Conservation (phyloP, 108 stramenopile species). For the Cyclostephanos tholiformis region DNA sequence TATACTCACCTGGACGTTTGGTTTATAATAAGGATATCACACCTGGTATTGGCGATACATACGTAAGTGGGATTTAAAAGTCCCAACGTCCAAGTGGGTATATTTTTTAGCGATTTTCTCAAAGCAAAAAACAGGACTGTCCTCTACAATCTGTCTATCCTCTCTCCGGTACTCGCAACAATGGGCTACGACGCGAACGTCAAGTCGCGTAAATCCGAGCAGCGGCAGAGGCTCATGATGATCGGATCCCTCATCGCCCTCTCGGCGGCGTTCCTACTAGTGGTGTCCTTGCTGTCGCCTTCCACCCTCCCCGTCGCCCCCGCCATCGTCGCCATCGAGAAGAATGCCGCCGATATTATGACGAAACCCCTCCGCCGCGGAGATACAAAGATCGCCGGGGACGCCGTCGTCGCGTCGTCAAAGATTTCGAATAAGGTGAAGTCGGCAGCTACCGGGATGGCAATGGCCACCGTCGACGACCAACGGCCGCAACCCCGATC, state of each 20-base stretch:
- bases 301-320: not conserved
- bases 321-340: not conserved
- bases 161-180: too few species aligned
- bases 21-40: too few species aligned
- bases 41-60: too few species aligned
- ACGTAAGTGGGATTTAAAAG: too few species aligned
- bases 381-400: not conserved
- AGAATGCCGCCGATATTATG: not conserved
- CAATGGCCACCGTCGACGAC: not conserved
- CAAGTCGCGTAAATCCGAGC: conserved; percentile 29
- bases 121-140: too few species aligned
- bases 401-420: not conserved
- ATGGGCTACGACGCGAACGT: conserved; percentile 54
- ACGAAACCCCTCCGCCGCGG: not conserved
- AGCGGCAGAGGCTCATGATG: conserved; percentile 30
- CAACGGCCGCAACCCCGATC: not conserved
- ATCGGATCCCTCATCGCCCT: conserved; percentile 29
- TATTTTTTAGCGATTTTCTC: too few species aligned
- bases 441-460: not conserved
- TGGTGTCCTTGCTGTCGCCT: conserved; percentile 27
- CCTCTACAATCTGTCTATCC: too few species aligned
- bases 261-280: conserved; percentile 22
- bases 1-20: too few species aligned
- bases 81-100: too few species aligned
- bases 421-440: not conserved